phyloP scores from a whole-genome alignment of 2,329 filamentous ascomycete species.

The Microdochium nivale region DNA sequence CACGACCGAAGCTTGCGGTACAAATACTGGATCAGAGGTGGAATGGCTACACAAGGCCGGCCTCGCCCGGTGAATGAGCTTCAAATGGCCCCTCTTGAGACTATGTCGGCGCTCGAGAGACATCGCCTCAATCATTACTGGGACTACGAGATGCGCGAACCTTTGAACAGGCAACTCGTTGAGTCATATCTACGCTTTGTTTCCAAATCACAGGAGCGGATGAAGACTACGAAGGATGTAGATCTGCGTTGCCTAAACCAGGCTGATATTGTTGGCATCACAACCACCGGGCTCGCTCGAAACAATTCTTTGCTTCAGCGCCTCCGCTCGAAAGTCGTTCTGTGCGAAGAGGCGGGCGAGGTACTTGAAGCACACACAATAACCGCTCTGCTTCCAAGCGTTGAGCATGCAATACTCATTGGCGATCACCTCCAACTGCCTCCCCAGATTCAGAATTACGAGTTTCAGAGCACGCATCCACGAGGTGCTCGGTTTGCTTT shows the following conservation, averaged over 20 bases:
- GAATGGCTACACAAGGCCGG: background rate
- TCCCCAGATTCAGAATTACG: slow-evolving; percentile 46
- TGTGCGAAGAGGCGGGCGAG: slow-evolving; percentile 63
- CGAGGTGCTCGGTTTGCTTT: slow-evolving; percentile 41
- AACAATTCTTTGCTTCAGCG: slow-evolving; percentile 39
- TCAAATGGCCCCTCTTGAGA: slow-evolving; percentile 5
- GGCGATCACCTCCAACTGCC: slow-evolving; percentile 56
- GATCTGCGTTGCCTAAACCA: slow-evolving; percentile 26
- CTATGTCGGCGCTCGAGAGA: slow-evolving; percentile 15
- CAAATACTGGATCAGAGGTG: slow-evolving; percentile 11
- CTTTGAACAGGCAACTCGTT: slow-evolving; percentile 5
- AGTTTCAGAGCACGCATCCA: slow-evolving; percentile 40
- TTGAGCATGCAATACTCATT: slow-evolving; percentile 55
- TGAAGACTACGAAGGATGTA: slow-evolving; percentile 18
- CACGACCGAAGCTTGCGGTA: slow-evolving; percentile 7
- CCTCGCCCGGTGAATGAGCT: slow-evolving; percentile 5
- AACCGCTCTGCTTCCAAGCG: slow-evolving; percentile 46
- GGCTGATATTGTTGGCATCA: slow-evolving; percentile 46
- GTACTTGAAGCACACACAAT: slow-evolving; percentile 57
- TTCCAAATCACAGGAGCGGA: slow-evolving; percentile 6
- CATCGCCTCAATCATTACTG: slow-evolving; percentile 18
- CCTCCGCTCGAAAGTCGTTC: slow-evolving; percentile 44
- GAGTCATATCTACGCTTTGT: slow-evolving; percentile 5
- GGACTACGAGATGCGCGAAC: slow-evolving; percentile 15
- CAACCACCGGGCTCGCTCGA: slow-evolving; percentile 48